Evolutionary conservation across 352 stramenopile genomes (phyloP), one percentile per base, ranked within the genome.

Genomic region (Globisporangium rhizosaccharum): DNA sequence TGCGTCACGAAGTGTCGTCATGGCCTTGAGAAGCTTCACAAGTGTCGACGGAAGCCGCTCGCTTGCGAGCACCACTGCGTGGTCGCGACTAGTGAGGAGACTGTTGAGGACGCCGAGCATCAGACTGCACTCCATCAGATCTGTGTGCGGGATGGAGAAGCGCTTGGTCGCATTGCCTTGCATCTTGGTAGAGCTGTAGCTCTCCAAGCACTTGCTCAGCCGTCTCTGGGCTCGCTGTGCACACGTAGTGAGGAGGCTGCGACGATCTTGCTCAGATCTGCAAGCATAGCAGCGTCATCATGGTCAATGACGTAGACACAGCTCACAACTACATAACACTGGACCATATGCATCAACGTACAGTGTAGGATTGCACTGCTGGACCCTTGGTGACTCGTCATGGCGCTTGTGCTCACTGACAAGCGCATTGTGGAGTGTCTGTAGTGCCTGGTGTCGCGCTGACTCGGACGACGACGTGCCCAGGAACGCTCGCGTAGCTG

Each of bases 1-100:
- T 11, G 52, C 25, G 3, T 62, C 28, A 36, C 7, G 50, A 39
- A 39, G 7, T 33, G 23, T 36, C 12, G 58, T 45, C 41, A 71
- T 55, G 0, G 77, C 75, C 56, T 86, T 82, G 23, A 80, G 54
- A 18, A 80, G 53, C 53, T 85, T 83, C 2, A 86, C 72, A 4
- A 88, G 59, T 23, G 67, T 86, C 4, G 74, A 85, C 8, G 75
- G 76, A 0, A 86, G 67, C 26, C 74, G 70, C 51, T 85, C 78
- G 25, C 72, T 73, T 12, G 77, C 73, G 9, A 86, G 46, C 4
- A 83, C 20, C 52, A 67, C 53, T 61, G 63, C 62, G 68, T 79
- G 58, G 9, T 49, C 46, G 25, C 58, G 51, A 39, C 67, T 39
- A 2, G 55, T 37, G 45, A 83, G 36, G 2, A 84, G 33, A 39